These are phyloP conservation scores for Raphanus hybrid DNA, from an alignment of 441 rosid species.

Conservation along the genomic window DNA sequence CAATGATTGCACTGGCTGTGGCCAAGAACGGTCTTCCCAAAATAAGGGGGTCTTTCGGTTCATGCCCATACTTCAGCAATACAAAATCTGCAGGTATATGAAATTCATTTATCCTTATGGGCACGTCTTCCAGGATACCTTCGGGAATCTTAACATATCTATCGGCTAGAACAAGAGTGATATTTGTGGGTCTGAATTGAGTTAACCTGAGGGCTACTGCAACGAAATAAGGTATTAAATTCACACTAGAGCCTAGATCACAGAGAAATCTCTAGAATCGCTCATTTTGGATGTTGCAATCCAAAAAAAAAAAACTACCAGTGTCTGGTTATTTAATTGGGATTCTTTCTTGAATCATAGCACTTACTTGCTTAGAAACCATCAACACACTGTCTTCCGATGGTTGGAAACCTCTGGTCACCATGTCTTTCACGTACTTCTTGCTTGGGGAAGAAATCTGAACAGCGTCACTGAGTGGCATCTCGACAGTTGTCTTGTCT, in stretches of 20 bases:
- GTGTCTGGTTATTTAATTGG: neutral
- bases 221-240: neutral
- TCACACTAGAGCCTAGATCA: neutral
- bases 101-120: neutral
- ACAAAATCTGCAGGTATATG: neutral
- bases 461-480: no score
- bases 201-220: neutral
- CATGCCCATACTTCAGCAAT: neutral
- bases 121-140: neutral
- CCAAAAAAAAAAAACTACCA: neutral
- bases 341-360: neutral
- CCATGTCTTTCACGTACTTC: no score
- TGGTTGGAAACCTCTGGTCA: no score
- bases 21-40: neutral
- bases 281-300: neutral
- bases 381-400: no score
- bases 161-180: neutral
- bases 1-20: neutral
- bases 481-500: no score
- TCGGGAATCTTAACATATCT: neutral
- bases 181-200: neutral
- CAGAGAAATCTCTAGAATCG: neutral
- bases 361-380: neutral
- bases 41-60: neutral
- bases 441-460: no score